Base-by-base conservation (phyloP, 2,329 filamentous ascomycete genomes). In the Tolypocladium tundrense region DNA sequence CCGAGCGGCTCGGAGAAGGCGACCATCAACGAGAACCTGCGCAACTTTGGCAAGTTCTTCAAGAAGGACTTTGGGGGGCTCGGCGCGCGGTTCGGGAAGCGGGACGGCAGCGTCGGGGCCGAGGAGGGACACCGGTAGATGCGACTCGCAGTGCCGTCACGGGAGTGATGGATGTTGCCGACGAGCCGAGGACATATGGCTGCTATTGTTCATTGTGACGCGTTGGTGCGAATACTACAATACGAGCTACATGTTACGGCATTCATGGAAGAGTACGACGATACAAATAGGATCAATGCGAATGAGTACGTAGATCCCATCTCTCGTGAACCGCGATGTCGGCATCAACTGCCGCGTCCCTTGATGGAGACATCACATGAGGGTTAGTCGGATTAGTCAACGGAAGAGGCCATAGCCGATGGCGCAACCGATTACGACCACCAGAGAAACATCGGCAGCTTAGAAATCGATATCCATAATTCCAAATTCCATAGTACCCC, bases 1-100 rank as follows among this genome's bases (percentile, higher is more conserved):
- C 74, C 74, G 61, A 76, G 63, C 16, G 77, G 74, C 19, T 67
- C 78, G 57, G 79, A 83, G 57, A 85, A 87, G 66, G 84, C 83
- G 9, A 90, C 88, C 56, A 83, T 97, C 62, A 96, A 97, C 69
- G 92, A 96, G 73, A 97, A 97, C 72, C 71, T 97, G 73, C 92
- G 91, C 76, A 96, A 91, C 70, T 90, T 99, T 73, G 93, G 93
- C 31, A 97, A 96, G 74, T 97, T 97, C 75, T 97, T 97, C 77
- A 86, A 88, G 61, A 79, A 93, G 62, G 93, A 97, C 75, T 86
- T 93, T 62, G 88, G 89, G 37, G 84, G 86, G 2, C 81, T 93
- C 62, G 87, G 88, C 2, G 84, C 83, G 13, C 77, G 88, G 63
- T 92, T 92, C 70, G 88, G 88, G 53, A 86, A 83, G 73, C 73